Evolutionary conservation across 345 rosid genomes (phyloP).

Genomic region (Capsella bursapastoris): DNA sequence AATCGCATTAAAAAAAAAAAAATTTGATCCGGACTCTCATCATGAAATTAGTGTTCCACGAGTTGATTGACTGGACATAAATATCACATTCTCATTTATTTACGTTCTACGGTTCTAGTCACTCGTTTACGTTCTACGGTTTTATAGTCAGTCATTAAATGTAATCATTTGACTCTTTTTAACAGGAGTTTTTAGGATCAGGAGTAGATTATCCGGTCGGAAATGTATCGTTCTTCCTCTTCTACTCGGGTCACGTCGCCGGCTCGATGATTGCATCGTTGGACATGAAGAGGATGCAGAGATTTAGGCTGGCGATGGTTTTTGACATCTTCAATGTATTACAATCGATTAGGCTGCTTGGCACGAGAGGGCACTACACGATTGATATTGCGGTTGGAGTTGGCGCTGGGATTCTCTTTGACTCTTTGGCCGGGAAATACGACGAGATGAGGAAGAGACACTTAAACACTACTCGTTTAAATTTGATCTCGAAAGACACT

Average conservation of each 20-base stretch:
- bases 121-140: not conserved
- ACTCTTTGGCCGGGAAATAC: conserved; percentile 79
- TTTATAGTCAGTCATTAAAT: not conserved
- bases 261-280: conserved; percentile 86
- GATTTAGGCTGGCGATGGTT: conserved; percentile 66
- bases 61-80: conserved; percentile 33
- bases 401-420: conserved; percentile 85
- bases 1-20: not conserved
- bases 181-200: conserved; percentile 85
- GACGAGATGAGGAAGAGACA: conserved; percentile 49
- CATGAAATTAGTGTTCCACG: not conserved
- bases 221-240: conserved; percentile 91
- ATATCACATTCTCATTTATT: conserved; percentile 20
- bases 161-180: not conserved
- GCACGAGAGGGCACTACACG: conserved; percentile 88
- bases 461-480: conserved; percentile 8
- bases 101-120: not conserved
- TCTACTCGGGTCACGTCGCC: conserved; percentile 91
- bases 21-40: not conserved
- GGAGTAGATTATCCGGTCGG: conserved; percentile 94
- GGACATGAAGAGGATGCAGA: conserved; percentile 80
- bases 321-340: conserved; percentile 76
- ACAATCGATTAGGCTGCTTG: conserved; percentile 75
- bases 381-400: conserved; percentile 84
- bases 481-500: conserved; percentile 29